A percentile compares a stretch with the other conserved stretches of the same genome.
Conservation (phyloP, 2,329 filamentous ascomycete genomes). For the Cytospora mali region DNA sequence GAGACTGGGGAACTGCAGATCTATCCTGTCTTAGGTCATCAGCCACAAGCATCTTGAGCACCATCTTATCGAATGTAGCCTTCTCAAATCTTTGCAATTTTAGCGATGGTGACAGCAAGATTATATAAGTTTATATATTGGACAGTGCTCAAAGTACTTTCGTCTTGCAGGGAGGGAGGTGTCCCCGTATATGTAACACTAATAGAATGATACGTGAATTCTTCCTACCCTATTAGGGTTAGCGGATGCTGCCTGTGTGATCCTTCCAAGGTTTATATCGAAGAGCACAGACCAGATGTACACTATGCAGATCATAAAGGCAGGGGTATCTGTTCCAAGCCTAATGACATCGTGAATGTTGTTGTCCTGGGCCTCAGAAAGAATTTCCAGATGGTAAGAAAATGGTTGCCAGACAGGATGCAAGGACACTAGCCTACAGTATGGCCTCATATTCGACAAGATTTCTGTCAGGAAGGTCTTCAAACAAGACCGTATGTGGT, state of each 20-base stretch:
- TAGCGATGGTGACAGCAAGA: not conserved
- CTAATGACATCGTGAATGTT: no score
- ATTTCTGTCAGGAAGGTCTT: no score
- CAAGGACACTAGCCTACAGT: no score
- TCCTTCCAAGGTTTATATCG: not conserved
- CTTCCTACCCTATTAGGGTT: not conserved
- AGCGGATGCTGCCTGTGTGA: not conserved
- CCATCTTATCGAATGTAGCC: slow-evolving; percentile 36
- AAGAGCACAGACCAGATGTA: not conserved
- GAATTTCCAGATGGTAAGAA: no score
- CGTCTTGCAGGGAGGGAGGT: not conserved
- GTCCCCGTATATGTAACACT: not conserved
- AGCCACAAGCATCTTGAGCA: slow-evolving; percentile 41
- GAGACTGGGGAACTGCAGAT: slow-evolving; percentile 41
- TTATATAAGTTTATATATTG: not conserved
- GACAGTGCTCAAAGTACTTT: not conserved
- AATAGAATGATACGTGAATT: not conserved
- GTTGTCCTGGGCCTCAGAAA: no score
- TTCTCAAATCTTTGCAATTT: not conserved
- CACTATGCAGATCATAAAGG: not conserved
- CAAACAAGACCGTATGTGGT: no score
- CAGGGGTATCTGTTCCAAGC: no score
- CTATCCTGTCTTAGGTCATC: slow-evolving; percentile 35
- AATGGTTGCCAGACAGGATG: no score
- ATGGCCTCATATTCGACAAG: no score